phyloP scores from a whole-genome alignment of 2,329 filamentous ascomycete species.

The Didymella exigua region DNA sequence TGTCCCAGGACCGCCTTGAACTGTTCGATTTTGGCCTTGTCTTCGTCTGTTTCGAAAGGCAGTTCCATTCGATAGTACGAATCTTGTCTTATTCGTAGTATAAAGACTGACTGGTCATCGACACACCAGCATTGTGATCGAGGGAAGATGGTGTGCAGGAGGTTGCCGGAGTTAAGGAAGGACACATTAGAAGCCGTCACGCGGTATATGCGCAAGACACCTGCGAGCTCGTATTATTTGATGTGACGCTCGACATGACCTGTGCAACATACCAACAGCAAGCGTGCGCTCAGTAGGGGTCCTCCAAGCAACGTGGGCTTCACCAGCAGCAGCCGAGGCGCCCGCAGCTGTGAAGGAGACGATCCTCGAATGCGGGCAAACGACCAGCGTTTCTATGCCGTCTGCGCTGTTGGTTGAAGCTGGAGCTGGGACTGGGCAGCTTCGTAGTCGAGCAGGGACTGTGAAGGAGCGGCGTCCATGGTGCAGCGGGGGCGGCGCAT shows the following conservation, averaged over 20 bases:
- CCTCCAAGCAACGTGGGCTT: conserved; percentile 71
- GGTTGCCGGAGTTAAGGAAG: conserved; percentile 83
- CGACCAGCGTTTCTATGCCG: conserved; percentile 72
- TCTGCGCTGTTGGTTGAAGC: conserved; percentile 49
- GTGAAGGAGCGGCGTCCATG: conserved; percentile 55
- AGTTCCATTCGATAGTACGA: conserved; percentile 92
- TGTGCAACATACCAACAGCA: conserved; percentile 66
- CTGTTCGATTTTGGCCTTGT: conserved; percentile 67
- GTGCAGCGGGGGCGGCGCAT: conserved; percentile 28
- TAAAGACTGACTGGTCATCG: conserved; percentile 80
- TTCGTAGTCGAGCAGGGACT: conserved; percentile 50
- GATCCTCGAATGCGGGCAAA: conserved; percentile 74
- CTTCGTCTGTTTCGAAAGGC: conserved; percentile 67
- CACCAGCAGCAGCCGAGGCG: conserved; percentile 39
- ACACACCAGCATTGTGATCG: conserved; percentile 95
- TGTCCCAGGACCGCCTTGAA: conserved; percentile 73
- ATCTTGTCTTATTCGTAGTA: conserved; percentile 81
- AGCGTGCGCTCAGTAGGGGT: conserved; percentile 81
- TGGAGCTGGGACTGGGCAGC: conserved; percentile 36
- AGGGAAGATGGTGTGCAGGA: conserved; percentile 84
- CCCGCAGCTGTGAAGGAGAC: conserved; percentile 62
- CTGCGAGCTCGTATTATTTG: conserved; percentile 48
- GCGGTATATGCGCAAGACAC: conserved; percentile 81
- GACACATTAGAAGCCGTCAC: conserved; percentile 79
- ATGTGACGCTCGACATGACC: neutral